phyloP scores from a whole-genome alignment of 1,139 yeast genomes.

The Candida frijolesensis region DNA sequence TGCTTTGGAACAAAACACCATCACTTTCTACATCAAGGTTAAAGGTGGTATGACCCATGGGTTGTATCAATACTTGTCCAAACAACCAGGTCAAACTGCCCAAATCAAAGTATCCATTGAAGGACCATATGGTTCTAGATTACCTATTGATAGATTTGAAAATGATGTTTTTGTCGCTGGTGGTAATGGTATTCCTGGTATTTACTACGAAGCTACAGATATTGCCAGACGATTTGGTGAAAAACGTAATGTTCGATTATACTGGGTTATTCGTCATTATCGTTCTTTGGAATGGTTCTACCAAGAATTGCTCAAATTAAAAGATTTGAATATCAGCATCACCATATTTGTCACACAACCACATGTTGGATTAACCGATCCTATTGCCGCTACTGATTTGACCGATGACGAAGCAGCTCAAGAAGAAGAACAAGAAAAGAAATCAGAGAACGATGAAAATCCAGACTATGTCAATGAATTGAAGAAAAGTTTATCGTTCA shows the following conservation, averaged over 20 bases:
- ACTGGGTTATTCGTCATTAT: slow-evolving; percentile 42
- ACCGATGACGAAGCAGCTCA: slow-evolving; percentile 20
- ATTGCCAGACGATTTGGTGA: slow-evolving; percentile 21
- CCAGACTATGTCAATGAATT: slow-evolving; percentile 19
- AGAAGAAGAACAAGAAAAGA: slow-evolving; percentile 17
- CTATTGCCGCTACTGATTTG: slow-evolving; percentile 13
- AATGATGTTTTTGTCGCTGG: slow-evolving; percentile 59
- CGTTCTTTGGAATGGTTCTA: slow-evolving; percentile 54
- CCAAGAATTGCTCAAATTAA: slow-evolving; percentile 39
- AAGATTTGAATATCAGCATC: slow-evolving; percentile 25
- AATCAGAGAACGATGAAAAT: slow-evolving; percentile 18
- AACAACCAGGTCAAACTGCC: slow-evolving; percentile 47
- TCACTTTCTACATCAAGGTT: slow-evolving; percentile 41
- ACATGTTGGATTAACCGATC: slow-evolving; percentile 15
- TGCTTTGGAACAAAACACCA: slow-evolving; percentile 29
- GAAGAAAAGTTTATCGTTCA: slow-evolving; percentile 23
- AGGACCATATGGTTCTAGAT: slow-evolving; percentile 44
- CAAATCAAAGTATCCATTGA: slow-evolving; percentile 36
- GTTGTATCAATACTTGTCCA: slow-evolving; percentile 44
- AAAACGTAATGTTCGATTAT: slow-evolving; percentile 24
- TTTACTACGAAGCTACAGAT: slow-evolving; percentile 35
- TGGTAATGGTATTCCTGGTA: slow-evolving; percentile 74
- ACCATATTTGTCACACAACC: slow-evolving; percentile 44
- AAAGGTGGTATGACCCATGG: slow-evolving; percentile 49
- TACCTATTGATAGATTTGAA: slow-evolving; percentile 50